Conservation (phyloP, 805 yeast genomes). For the Jamesozyma rosinii region DNA sequence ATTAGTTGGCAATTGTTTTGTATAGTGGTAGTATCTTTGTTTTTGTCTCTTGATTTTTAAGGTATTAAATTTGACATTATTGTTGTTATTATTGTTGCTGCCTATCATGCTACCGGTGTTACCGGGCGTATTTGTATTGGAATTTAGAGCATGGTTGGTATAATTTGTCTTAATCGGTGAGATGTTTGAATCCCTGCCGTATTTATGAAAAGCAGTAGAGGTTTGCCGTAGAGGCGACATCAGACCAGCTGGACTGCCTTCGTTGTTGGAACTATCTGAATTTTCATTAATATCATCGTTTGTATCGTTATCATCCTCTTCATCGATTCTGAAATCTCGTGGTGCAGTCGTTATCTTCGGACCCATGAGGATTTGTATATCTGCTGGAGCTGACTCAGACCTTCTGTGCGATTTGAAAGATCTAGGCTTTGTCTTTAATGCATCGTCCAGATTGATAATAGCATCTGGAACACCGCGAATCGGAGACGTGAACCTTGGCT, state of each 20-base stretch:
- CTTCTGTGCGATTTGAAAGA: slow-evolving; percentile 37
- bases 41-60: slow-evolving; percentile 28
- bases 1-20: slow-evolving; percentile 21
- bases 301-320: slow-evolving; percentile 11
- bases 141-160: not conserved
- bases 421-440: slow-evolving; percentile 33
- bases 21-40: slow-evolving; percentile 27
- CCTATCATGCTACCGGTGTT: not conserved
- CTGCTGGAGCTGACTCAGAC: slow-evolving; percentile 50
- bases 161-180: slow-evolving; percentile 3
- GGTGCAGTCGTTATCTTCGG: not conserved
- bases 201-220: slow-evolving; percentile 9
- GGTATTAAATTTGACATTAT: slow-evolving; percentile 17
- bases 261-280: not conserved
- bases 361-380: slow-evolving; percentile 28
- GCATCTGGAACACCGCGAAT: slow-evolving; percentile 41
- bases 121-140: not conserved
- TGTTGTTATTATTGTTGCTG: not conserved
- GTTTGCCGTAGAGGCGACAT: slow-evolving; percentile 21
- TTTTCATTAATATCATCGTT: not conserved
- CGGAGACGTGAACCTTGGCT: slow-evolving; percentile 25
- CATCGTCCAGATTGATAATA: slow-evolving; percentile 47
- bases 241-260: slow-evolving; percentile 5
- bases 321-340: slow-evolving; percentile 12
- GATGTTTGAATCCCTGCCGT: slow-evolving; percentile 1